Conservation (phyloP, 108 stramenopile species). For the Conticribra guillardii region DNA sequence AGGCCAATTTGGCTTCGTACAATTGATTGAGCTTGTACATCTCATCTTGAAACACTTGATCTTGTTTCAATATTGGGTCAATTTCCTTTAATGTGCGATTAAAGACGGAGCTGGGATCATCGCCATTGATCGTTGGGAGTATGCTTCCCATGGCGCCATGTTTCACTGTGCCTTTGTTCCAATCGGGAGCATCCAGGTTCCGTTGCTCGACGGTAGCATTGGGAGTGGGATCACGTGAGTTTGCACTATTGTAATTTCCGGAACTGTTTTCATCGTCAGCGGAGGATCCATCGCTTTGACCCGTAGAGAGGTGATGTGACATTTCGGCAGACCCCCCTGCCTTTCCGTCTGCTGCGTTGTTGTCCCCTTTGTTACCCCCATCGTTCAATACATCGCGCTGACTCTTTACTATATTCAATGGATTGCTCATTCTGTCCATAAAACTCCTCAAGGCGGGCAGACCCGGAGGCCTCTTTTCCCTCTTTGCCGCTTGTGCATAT, state of each 20-base stretch:
- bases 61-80: constrained; percentile 67
- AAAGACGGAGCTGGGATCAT: constrained; percentile 48
- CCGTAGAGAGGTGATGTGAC: constrained; percentile 25
- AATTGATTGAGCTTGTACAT: constrained; percentile 67
- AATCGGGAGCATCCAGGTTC: constrained; percentile 5
- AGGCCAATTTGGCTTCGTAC: constrained; percentile 71
- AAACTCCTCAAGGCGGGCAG: constrained; percentile 71
- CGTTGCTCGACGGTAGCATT: constrained; percentile 18
- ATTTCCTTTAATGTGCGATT: constrained; percentile 58
- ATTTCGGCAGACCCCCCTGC: background rate
- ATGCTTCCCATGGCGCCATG: constrained; percentile 10
- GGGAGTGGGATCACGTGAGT: constrained; percentile 1
- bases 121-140: background rate
- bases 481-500: constrained; percentile 28
- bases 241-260: constrained; percentile 6
- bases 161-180: background rate
- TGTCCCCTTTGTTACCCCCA: background rate
- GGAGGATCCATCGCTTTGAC: constrained; percentile 24
- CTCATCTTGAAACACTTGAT: constrained; percentile 67
- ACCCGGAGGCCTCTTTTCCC: constrained; percentile 48
- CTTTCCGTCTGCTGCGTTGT: background rate
- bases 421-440: constrained; percentile 71
- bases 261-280: constrained; percentile 9
- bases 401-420: constrained; percentile 51
- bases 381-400: constrained; percentile 24